Evolutionary conservation across 2,329 filamentous ascomycete genomes (phyloP).

Genomic region (Davidsoniella australis): DNA sequence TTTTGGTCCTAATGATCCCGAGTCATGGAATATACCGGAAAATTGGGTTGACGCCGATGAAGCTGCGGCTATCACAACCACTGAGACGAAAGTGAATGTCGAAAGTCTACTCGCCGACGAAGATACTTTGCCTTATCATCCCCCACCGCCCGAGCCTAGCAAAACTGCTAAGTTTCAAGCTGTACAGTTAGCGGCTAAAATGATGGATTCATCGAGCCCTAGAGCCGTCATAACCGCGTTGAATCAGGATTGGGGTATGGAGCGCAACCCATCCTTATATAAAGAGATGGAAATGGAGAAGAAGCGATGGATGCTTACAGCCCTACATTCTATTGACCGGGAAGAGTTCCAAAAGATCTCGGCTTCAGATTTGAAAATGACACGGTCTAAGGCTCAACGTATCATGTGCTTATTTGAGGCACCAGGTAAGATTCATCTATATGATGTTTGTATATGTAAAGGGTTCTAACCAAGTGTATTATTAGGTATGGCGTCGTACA

Average conservation of each 20-base stretch:
- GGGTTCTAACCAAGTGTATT: background rate
- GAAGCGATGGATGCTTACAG: constrained; percentile 45
- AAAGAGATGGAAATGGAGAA: constrained; percentile 36
- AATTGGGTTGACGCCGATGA: constrained; percentile 25
- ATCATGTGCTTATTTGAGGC: constrained; percentile 35
- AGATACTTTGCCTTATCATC: constrained; percentile 8
- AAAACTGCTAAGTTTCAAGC: constrained; percentile 15
- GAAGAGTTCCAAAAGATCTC: constrained; percentile 1
- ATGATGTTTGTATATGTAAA: background rate
- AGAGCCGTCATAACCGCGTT: constrained; percentile 37
- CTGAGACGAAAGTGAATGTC: constrained; percentile 4
- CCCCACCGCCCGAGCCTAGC: constrained; percentile 18
- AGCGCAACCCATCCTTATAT: constrained; percentile 29
- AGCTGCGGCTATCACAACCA: background rate
- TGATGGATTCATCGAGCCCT: constrained; percentile 36
- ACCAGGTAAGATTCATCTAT: constrained; percentile 22
- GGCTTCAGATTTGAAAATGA: constrained; percentile 1
- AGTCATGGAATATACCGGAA: constrained; percentile 19
- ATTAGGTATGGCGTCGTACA: constrained; percentile 31
- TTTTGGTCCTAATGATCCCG: constrained; percentile 9
- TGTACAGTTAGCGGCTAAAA: constrained; percentile 35
- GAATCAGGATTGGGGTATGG: constrained; percentile 30
- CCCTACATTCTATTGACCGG: constrained; percentile 28
- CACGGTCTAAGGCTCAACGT: constrained; percentile 3
- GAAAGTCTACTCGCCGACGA: constrained; percentile 9